Conservation (phyloP, 257 asterid genomes). For the Mitragyna speciosa region DNA sequence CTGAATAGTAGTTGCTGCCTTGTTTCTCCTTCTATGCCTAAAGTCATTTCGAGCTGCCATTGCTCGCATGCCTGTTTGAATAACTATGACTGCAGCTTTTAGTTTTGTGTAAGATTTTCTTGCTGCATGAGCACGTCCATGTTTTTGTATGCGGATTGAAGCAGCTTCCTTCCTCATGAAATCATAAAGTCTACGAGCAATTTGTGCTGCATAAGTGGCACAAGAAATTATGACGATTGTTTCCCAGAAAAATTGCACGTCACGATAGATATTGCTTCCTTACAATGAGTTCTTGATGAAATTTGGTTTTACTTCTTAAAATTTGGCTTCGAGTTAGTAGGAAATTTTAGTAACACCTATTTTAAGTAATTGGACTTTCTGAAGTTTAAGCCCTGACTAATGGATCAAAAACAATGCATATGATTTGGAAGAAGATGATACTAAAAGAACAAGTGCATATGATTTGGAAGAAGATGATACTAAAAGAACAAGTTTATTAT, state of each 20-base stretch:
- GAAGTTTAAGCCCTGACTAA: neutral
- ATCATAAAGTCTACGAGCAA: constrained; percentile 69
- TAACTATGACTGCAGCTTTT: constrained; percentile 61
- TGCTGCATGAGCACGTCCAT: constrained; percentile 67
- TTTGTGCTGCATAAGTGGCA: constrained; percentile 52
- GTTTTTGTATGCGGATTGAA: constrained; percentile 79
- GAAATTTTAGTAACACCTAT: neutral
- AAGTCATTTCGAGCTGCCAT: constrained; percentile 83
- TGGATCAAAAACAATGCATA: neutral
- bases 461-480: too few relatives aligned
- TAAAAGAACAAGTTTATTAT: neutral
- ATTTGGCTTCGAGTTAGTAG: neutral
- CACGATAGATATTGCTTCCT: constrained; percentile 1
- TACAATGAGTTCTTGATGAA: neutral
- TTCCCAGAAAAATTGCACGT: neutral
- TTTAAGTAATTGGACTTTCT: neutral
- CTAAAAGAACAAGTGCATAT: neutral
- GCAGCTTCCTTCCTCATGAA: constrained; percentile 81
- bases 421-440: too few relatives aligned
- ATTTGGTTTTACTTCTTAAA: neutral
- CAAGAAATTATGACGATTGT: neutral
- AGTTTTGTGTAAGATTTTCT: constrained; percentile 56
- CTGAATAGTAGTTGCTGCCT: constrained; percentile 78
- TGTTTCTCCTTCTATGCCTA: constrained; percentile 66
- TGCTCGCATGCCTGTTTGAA: constrained; percentile 87